Evolutionary conservation across 2,329 filamentous ascomycete species (phyloP).

Genomic region (Fusarium sp.): DNA sequence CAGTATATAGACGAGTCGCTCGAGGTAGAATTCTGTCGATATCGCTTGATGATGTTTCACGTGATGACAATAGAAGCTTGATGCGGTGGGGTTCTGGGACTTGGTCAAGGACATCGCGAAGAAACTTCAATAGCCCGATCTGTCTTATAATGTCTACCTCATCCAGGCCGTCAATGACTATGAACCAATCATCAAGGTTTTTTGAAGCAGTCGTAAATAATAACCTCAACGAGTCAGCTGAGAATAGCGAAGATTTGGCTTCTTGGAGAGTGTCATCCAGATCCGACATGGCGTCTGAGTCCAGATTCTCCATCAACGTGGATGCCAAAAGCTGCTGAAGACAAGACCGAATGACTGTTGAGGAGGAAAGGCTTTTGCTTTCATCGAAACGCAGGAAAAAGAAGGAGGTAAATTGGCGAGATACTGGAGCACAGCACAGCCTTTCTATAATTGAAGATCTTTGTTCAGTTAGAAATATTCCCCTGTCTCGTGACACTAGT

Average conservation of each 20-base stretch:
- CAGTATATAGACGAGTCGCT: background rate
- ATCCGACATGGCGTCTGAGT: background rate
- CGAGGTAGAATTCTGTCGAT: background rate
- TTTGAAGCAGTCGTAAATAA: background rate
- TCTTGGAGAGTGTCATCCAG: background rate
- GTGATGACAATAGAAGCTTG: background rate
- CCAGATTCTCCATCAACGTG: rapidly evolving
- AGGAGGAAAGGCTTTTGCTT: rapidly evolving
- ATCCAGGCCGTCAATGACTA: background rate
- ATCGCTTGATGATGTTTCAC: background rate
- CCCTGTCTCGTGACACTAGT: background rate
- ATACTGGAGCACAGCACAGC: background rate
- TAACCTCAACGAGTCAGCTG: rapidly evolving
- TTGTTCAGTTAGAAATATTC: background rate
- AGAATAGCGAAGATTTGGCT: background rate
- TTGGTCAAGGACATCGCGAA: background rate
- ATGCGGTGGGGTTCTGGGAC: background rate
- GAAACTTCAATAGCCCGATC: background rate
- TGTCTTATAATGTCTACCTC: background rate
- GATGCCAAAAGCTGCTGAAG: background rate
- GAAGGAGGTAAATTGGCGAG: background rate
- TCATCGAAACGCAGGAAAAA: background rate
- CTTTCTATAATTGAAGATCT: background rate
- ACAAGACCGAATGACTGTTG: background rate
- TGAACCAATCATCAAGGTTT: background rate